Conservation (phyloP, 1,284 basidiomycete genomes). For the Schizophyllum amplum region DNA sequence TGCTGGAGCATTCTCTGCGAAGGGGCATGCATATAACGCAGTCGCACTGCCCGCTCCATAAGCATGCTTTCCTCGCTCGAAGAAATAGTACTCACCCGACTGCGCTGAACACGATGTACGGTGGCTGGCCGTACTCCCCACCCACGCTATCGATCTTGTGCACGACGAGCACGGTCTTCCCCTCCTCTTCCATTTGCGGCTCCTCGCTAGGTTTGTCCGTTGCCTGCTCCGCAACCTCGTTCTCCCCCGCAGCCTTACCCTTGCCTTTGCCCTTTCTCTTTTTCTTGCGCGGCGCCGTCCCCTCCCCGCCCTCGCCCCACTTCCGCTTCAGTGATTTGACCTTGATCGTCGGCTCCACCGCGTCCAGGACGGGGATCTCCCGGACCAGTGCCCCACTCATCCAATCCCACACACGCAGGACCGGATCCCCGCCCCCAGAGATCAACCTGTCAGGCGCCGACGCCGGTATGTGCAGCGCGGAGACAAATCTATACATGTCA, state of each 20-base stretch:
- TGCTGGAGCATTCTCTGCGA: conserved; percentile 22
- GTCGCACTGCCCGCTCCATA: conserved; percentile 41
- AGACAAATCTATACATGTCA: conserved; percentile 57
- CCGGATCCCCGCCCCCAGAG: conserved; percentile 82
- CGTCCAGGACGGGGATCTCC: conserved; percentile 46
- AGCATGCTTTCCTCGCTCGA: conserved; percentile 1
- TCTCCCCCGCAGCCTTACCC: conserved; percentile 14
- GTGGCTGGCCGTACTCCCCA: conserved; percentile 18
- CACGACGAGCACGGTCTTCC: conserved; percentile 41
- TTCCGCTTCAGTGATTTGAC: conserved; percentile 38
- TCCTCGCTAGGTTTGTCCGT: background rate
- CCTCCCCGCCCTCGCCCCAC: conserved; percentile 28
- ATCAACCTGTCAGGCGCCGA: conserved; percentile 48
- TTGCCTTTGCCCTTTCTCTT: conserved; percentile 19
- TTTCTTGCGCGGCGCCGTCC: conserved; percentile 15
- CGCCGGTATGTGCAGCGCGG: conserved; percentile 64
- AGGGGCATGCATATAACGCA: conserved; percentile 51
- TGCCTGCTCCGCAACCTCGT: conserved; percentile 8
- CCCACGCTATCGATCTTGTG: conserved; percentile 40
- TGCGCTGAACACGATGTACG: conserved; percentile 50
- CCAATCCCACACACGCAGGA: conserved; percentile 79
- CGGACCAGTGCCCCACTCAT: conserved; percentile 45
- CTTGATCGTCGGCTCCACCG: conserved; percentile 54
- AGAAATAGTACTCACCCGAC: conserved; percentile 45
- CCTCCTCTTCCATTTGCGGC: conserved; percentile 8